phyloP scores from a whole-genome alignment of 768 basidiomycete species.

The Phlebiopsis gigantea region DNA sequence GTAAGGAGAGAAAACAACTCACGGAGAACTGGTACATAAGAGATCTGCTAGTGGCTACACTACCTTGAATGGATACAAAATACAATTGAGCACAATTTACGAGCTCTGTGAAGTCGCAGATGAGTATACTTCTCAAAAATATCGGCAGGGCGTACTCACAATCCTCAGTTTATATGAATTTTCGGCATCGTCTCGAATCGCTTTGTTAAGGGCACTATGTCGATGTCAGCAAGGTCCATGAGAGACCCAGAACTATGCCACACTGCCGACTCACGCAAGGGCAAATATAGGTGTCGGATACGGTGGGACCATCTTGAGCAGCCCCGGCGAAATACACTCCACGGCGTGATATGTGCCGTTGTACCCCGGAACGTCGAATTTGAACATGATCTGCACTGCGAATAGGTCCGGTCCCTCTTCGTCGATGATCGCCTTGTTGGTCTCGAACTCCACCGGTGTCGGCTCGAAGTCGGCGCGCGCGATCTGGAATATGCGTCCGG shows the following conservation, averaged over 20 bases:
- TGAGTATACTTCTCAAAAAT: not conserved
- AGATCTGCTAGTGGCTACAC: too few species aligned
- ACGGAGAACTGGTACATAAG: too few species aligned
- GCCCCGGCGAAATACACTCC: not conserved
- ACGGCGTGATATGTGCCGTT: not conserved
- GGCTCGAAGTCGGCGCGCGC: not conserved
- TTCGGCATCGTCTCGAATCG: not conserved
- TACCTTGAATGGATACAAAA: too few species aligned
- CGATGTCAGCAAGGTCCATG: not conserved
- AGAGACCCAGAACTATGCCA: not conserved
- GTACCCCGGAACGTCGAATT: not conserved
- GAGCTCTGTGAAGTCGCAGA: too few species aligned
- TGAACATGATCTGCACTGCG: conserved; percentile 2
- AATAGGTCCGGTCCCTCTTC: not conserved
- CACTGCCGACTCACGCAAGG: conserved; percentile 1
- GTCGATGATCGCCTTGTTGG: not conserved
- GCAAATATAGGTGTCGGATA: not conserved
- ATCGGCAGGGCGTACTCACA: not conserved
- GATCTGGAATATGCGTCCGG: conserved; percentile 3
- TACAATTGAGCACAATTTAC: too few species aligned
- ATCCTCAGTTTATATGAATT: not conserved
- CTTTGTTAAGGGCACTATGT: not conserved
- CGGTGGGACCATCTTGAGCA: not conserved
- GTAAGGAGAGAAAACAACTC: too few species aligned
- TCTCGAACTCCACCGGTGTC: not conserved